These are phyloP conservation scores for Phytopythium vexans DNA, from an alignment of 352 stramenopile genomes.

Conservation along the genomic window DNA sequence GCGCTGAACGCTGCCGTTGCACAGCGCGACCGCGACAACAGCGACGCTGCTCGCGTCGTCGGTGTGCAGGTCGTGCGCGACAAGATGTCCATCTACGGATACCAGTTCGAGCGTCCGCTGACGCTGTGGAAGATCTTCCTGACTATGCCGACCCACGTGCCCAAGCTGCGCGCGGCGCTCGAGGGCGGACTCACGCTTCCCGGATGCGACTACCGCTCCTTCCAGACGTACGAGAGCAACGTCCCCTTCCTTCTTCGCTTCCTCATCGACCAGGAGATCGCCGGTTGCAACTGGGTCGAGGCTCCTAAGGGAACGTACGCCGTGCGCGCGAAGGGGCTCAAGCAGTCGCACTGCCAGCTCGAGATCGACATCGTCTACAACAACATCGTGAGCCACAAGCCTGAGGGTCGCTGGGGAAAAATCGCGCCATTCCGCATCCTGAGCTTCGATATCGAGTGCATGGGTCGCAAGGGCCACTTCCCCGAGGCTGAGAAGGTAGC, in stretches of 20 bases:
- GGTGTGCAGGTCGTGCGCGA: slow-evolving; percentile 72
- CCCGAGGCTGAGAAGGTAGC: slow-evolving; percentile 68
- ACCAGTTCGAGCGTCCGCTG: slow-evolving; percentile 73
- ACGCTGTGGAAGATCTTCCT: slow-evolving; percentile 91
- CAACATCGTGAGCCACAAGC: slow-evolving; percentile 92
- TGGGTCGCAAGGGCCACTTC: slow-evolving; percentile 96
- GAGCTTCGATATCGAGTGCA: slow-evolving; percentile 99
- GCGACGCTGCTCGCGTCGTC: slow-evolving; percentile 43
- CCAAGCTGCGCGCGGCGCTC: slow-evolving; percentile 90
- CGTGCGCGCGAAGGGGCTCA: slow-evolving; percentile 63
- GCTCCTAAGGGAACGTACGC: slow-evolving; percentile 90
- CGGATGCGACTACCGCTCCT: slow-evolving; percentile 62
- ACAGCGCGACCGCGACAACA: slow-evolving; percentile 51
- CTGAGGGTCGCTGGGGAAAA: slow-evolving; percentile 95
- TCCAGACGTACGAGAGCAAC: slow-evolving; percentile 98
- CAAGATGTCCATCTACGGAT: slow-evolving; percentile 87
- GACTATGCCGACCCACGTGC: slow-evolving; percentile 94
- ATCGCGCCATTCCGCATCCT: slow-evolving; percentile 97
- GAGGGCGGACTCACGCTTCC: slow-evolving; percentile 80
- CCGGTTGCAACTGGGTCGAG: slow-evolving; percentile 97
- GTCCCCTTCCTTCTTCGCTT: slow-evolving; percentile 99
- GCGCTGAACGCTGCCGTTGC: slow-evolving; percentile 53
- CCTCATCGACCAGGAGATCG: slow-evolving; percentile 99
- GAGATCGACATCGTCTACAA: slow-evolving; percentile 99
- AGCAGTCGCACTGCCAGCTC: slow-evolving; percentile 91